Conservation (phyloP, 1,284 basidiomycete genomes). For the Ustilago shanxiensis region DNA sequence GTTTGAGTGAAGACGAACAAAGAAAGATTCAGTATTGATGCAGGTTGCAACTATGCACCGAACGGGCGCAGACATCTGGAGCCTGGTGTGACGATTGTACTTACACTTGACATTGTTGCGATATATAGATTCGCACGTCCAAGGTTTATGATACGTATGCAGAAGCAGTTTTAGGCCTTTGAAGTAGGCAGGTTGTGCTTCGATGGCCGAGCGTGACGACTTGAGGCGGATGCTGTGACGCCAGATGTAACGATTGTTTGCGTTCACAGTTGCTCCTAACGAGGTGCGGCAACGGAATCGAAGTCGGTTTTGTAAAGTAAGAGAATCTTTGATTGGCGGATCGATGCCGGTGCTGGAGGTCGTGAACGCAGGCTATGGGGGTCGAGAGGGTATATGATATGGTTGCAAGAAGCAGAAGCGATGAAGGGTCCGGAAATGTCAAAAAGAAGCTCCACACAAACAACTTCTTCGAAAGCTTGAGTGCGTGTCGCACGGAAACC, state of each 20-base stretch:
- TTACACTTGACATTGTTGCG: slow-evolving; percentile 40
- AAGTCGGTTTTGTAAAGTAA: too few relatives aligned
- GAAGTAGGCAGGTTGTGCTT: too few relatives aligned
- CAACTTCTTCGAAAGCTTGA: slow-evolving; percentile 3
- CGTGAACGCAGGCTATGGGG: background rate
- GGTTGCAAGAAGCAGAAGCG: background rate
- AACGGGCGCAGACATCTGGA: background rate
- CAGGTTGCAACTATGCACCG: too few relatives aligned
- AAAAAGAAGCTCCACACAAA: background rate
- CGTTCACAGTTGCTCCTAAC: too few relatives aligned
- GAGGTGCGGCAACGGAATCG: too few relatives aligned
- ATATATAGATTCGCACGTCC: background rate
- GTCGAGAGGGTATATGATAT: background rate
- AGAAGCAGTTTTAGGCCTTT: too few relatives aligned
- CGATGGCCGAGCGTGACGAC: too few relatives aligned
- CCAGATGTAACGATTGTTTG: too few relatives aligned
- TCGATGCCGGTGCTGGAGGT: too few relatives aligned
- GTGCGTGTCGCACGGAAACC: background rate
- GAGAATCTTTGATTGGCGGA: too few relatives aligned
- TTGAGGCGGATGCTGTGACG: too few relatives aligned
- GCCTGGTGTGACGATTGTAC: background rate
- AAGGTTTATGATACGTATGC: too few relatives aligned
- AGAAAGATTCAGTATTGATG: background rate
- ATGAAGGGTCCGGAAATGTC: background rate
- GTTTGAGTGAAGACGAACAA: background rate